Evolutionary conservation across 2,329 filamentous ascomycete species (phyloP).

Genomic region (Claviceps pazoutovae): DNA sequence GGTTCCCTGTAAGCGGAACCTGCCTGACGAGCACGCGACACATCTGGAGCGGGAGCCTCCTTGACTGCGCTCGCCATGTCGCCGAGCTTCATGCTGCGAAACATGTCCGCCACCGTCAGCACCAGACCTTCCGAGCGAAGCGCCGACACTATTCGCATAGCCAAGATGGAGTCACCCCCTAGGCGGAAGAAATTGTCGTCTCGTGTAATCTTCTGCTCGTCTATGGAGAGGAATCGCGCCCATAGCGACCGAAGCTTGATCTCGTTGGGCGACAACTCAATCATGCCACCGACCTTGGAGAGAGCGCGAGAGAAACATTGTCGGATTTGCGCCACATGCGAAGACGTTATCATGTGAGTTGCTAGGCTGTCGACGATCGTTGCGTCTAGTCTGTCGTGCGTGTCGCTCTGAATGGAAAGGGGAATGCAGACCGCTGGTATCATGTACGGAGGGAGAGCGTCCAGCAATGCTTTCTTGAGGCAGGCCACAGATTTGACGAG

Average conservation of each 20-base stretch:
- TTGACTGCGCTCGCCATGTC: constrained; percentile 40
- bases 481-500: constrained; percentile 11
- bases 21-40: not conserved
- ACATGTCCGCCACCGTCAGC: constrained; percentile 42
- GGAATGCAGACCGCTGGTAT: constrained; percentile 8
- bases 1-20: not conserved
- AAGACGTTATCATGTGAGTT: not conserved
- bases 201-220: constrained; percentile 32
- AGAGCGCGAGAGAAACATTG: not conserved
- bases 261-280: not conserved
- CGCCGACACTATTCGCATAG: constrained; percentile 47
- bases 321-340: not conserved
- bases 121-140: constrained; percentile 32
- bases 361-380: constrained; percentile 33
- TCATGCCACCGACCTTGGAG: not conserved
- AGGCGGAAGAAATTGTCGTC: constrained; percentile 48
- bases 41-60: not conserved
- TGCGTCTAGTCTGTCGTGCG: not conserved
- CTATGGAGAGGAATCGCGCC: constrained; percentile 30
- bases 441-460: constrained; percentile 14
- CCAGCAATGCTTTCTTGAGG: constrained; percentile 13
- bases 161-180: constrained; percentile 45
- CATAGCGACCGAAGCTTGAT: constrained; percentile 30
- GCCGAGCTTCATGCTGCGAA: constrained; percentile 31
- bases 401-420: not conserved